phyloP scores from a whole-genome alignment of 2,329 filamentous ascomycete species.

The Claviceps lovelessii region DNA sequence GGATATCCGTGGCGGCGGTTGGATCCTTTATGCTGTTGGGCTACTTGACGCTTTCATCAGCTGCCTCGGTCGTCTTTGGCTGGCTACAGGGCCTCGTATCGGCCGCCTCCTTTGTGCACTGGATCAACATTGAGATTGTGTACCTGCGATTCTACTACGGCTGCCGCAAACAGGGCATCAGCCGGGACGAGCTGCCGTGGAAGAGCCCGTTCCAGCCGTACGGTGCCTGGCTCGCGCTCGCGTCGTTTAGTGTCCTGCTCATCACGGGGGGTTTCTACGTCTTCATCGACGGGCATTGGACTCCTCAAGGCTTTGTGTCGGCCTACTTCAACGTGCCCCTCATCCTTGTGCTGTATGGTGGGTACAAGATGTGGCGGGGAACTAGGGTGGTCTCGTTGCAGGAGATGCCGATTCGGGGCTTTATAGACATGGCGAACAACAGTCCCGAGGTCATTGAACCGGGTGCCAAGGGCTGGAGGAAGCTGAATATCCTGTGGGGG shows the following conservation, averaged over 20 bases:
- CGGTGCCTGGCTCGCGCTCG: constrained; percentile 42
- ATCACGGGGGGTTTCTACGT: constrained; percentile 57
- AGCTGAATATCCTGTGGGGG: constrained; percentile 10
- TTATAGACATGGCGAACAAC: constrained; percentile 7
- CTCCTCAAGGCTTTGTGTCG: constrained; percentile 41
- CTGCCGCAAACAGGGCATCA: constrained; percentile 32
- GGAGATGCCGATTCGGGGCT: constrained; percentile 10
- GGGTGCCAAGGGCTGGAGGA: constrained; percentile 7
- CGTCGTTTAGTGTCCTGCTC: constrained; percentile 39
- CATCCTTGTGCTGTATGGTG: constrained; percentile 40
- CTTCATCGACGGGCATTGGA: constrained; percentile 50
- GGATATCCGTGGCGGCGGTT: constrained; percentile 29
- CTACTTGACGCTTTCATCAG: constrained; percentile 47
- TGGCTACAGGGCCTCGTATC: constrained; percentile 53
- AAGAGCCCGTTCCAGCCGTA: constrained; percentile 37
- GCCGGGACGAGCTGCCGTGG: constrained; percentile 30
- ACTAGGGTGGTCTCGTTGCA: constrained; percentile 8
- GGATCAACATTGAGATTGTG: constrained; percentile 36
- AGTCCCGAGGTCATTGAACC: constrained; percentile 5
- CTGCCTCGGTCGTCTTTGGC: constrained; percentile 43
- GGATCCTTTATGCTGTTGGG: constrained; percentile 43
- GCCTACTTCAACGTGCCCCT: constrained; percentile 42
- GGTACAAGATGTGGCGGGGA: constrained; percentile 33
- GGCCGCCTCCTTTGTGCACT: constrained; percentile 36
- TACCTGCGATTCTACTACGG: constrained; percentile 39